A percentile compares a stretch with the other conserved stretches of the same genome.
phyloP scores from a whole-genome alignment of 1,284 basidiomycete species.

The Apiotrichum akiyoshidainum region DNA sequence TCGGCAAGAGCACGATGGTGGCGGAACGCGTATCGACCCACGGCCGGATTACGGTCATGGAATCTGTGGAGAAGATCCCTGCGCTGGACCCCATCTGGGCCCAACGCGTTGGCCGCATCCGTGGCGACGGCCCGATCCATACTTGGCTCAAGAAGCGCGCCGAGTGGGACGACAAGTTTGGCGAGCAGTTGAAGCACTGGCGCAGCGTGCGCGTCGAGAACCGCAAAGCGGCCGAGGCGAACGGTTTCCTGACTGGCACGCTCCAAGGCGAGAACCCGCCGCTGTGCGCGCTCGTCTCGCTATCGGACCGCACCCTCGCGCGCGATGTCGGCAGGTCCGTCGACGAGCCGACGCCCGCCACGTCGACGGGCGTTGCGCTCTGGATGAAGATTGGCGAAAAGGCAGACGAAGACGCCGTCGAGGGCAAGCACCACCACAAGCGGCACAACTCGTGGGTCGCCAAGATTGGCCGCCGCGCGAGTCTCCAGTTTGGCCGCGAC shows the following conservation, averaged over 20 bases:
- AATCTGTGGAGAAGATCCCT: conserved; percentile 59
- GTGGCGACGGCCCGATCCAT: conserved; percentile 41
- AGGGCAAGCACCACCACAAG: conserved; percentile 2
- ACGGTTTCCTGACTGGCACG: conserved; percentile 46
- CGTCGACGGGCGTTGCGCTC: conserved; percentile 32
- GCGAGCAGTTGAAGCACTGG: conserved; percentile 34
- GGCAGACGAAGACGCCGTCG: conserved; percentile 33
- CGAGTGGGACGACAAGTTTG: conserved; percentile 44
- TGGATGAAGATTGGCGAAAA: conserved; percentile 44
- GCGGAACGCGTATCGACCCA: conserved; percentile 80
- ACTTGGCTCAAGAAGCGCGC: conserved; percentile 43
- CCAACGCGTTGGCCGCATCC: conserved; percentile 39
- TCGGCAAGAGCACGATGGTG: conserved; percentile 57
- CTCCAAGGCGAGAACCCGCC: conserved; percentile 43
- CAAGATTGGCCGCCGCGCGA: background rate
- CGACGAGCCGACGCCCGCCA: conserved; percentile 40
- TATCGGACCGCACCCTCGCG: conserved; percentile 36
- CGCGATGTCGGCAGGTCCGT: conserved; percentile 41
- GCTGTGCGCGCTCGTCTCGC: conserved; percentile 38
- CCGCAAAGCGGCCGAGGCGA: conserved; percentile 28
- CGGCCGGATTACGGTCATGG: conserved; percentile 73
- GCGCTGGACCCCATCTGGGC: conserved; percentile 35
- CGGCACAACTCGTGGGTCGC: background rate
- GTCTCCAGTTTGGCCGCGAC: background rate
- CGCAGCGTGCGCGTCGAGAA: conserved; percentile 34